Base-by-base conservation (phyloP, 148 eudicot species). In the Silene conica region DNA sequence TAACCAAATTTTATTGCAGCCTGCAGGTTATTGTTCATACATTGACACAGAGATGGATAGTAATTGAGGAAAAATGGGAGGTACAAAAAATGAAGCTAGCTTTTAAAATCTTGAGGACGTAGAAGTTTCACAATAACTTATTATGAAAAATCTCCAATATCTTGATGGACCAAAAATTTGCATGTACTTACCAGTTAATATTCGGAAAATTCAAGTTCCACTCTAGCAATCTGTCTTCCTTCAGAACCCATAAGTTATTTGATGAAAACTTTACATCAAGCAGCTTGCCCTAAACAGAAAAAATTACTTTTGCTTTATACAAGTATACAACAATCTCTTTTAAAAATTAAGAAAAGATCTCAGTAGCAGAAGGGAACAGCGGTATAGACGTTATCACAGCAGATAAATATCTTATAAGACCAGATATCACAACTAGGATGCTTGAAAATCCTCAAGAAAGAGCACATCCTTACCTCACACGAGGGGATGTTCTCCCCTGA, bases 171-270 rank as follows among this genome's bases (percentile, higher is more conserved):
- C 26, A 31, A 31, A 31, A 72, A 54, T 10, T 21, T 20, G 48
- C 31, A 62, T 26, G 57, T 50, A 75, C 90, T 83, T 86, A 95
- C 99, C 76, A 75, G 10, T 76, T 77, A 69, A 48, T 73, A 81
- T 75, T 81, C 28, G 76, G 63, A 78, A 62, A 45, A 72, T 77
- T 74, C 71, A 95, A 74, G 59, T 77, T 83, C 58, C 80, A 87
- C 86, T 80, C 81, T 71, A 84, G 67, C 67, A 95, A 74, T 62
- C 86, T 90, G 75, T 91, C 92, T 81, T 88, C 99, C 75, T 82
- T 90, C 21, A 95, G 85, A 75, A 92, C 71, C 96, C 96, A 95
- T 71, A 95, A 79, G 73, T 89, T 92, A 75, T 76, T 74, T 70
- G 87, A 84, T 63, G 92, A 75, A 70, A 95, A 85, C 78, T 84